These are phyloP conservation scores for Paramarasmius palmivorus DNA, from an alignment of 1,284 basidiomycete species.

Conservation along the genomic window DNA sequence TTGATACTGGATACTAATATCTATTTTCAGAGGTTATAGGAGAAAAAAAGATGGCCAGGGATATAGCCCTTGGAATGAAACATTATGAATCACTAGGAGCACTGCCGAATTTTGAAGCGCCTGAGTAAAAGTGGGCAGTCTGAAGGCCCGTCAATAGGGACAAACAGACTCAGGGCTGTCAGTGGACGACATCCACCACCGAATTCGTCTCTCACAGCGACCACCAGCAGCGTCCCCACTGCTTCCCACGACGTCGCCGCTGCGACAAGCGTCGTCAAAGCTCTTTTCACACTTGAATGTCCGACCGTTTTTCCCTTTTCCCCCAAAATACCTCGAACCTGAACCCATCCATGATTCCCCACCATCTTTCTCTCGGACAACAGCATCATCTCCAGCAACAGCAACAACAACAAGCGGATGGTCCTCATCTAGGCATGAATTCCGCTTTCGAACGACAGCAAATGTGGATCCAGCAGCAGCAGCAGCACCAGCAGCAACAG, in stretches of 20 bases:
- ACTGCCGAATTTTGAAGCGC: no score
- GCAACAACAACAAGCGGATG: conserved; percentile 36
- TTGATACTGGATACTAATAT: background rate
- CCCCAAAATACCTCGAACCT: background rate
- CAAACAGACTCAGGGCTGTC: no score
- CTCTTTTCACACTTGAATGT: background rate
- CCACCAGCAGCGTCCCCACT: conserved; percentile 1
- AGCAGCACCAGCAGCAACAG: conserved; percentile 50
- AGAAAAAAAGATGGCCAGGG: no score
- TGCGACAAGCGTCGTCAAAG: background rate
- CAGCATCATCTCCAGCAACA: conserved; percentile 44
- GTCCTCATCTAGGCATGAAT: conserved; percentile 39
- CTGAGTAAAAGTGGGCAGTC: no score
- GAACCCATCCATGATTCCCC: background rate
- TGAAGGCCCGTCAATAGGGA: no score
- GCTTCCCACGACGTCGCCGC: background rate
- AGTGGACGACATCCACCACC: no score
- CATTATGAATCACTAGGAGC: no score
- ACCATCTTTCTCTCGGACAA: conserved; percentile 15
- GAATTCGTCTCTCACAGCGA: conserved; percentile 3
- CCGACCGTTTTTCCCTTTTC: background rate
- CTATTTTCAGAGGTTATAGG: no score
- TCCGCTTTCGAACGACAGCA: conserved; percentile 49
- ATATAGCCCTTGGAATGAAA: no score
- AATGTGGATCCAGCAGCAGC: conserved; percentile 41